Percentiles rank a stretch among this genome's conserved stretches.
phyloP scores from a whole-genome alignment of 1,284 basidiomycete genomes.

The Moniliella sp. region DNA sequence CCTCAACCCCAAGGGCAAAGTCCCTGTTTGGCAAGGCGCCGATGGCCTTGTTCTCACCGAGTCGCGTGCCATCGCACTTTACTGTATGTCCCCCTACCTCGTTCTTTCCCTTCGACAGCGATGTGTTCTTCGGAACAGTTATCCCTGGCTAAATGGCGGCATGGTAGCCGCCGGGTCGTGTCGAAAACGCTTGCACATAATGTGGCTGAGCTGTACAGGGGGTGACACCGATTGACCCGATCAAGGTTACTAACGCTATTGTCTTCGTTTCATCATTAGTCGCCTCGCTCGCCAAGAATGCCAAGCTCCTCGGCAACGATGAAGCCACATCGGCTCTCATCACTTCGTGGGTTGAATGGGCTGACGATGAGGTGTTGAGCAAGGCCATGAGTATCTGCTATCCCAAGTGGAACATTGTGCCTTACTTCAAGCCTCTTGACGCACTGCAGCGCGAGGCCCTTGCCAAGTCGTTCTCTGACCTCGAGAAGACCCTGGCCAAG shows the following conservation, averaged over 20 bases:
- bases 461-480: constrained; percentile 42
- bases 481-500: constrained; percentile 53
- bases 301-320: constrained; percentile 47
- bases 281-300: constrained; percentile 48
- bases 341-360: constrained; percentile 49
- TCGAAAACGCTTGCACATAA: constrained; percentile 39
- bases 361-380: constrained; percentile 41
- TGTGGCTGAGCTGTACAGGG: constrained; percentile 3
- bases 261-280: constrained; percentile 39
- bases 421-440: constrained; percentile 38
- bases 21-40: constrained; percentile 52
- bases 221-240: neutral
- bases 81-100: constrained; percentile 47
- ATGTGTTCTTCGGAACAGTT: constrained; percentile 36
- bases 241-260: neutral
- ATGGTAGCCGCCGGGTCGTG: too few relatives aligned
- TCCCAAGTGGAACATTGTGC: constrained; percentile 9
- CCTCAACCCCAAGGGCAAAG: constrained; percentile 15
- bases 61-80: constrained; percentile 57
- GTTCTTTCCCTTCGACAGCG: constrained; percentile 8
- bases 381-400: constrained; percentile 15
- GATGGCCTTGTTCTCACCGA: constrained; percentile 67
- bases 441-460: constrained; percentile 38
- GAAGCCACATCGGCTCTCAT: constrained; percentile 40
- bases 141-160: constrained; percentile 34